These are phyloP conservation scores for Zasmidium citrigriseum DNA, from an alignment of 2,329 filamentous ascomycete genomes.

Conservation along the genomic window DNA sequence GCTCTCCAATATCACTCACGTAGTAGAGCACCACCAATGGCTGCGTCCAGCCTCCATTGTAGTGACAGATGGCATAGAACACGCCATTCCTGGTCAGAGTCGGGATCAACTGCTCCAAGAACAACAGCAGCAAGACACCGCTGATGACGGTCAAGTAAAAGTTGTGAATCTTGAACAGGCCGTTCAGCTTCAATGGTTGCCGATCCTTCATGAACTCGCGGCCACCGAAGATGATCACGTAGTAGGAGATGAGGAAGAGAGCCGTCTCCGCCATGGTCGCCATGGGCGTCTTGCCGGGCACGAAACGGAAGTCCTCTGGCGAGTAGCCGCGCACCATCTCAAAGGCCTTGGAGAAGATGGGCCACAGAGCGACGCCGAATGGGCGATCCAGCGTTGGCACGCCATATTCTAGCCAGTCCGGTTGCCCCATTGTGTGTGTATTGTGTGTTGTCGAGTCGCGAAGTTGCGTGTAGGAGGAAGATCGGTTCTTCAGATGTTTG, in stretches of 20 bases:
- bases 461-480: neutral
- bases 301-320: constrained; percentile 82
- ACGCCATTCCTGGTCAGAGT: constrained; percentile 78
- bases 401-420: constrained; percentile 55
- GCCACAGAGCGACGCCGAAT: constrained; percentile 90
- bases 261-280: constrained; percentile 84
- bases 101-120: constrained; percentile 86
- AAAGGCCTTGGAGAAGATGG: constrained; percentile 87
- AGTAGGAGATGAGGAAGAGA: constrained; percentile 83
- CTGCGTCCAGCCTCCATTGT: constrained; percentile 87
- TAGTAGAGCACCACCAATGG: constrained; percentile 95
- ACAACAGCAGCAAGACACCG: constrained; percentile 75
- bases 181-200: constrained; percentile 81
- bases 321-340: constrained; percentile 76
- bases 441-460: neutral
- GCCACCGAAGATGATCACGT: constrained; percentile 88
- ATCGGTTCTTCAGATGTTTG: neutral
- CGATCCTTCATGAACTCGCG: constrained; percentile 89
- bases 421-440: constrained; percentile 46
- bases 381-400: constrained; percentile 84
- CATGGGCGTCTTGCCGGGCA: constrained; percentile 79
- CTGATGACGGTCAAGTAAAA: constrained; percentile 88
- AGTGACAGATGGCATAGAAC: constrained; percentile 84
- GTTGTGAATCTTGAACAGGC: constrained; percentile 94
- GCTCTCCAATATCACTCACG: constrained; percentile 57